Conservation (phyloP, 192 early-diverging fungal species). For the Fimicolochytrium jonesii region DNA sequence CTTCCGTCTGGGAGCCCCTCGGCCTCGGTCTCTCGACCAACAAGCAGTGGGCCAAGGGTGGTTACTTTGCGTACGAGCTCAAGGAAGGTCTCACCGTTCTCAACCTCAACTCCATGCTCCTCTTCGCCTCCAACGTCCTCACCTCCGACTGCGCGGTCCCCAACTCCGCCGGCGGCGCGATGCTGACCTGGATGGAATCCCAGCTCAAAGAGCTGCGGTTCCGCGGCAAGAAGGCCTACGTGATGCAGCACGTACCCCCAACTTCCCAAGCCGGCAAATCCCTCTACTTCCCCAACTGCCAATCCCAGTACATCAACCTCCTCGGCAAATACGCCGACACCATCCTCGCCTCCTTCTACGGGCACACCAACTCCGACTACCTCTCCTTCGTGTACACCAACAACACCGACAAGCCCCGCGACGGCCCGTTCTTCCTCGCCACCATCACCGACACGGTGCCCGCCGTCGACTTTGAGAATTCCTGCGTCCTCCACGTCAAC, state of each 20-base stretch:
- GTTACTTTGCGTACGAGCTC: conserved; percentile 26
- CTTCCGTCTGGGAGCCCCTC: conserved; percentile 21
- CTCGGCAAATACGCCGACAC: conserved; percentile 16
- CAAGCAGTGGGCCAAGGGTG: conserved; percentile 12
- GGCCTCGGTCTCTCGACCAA: conserved; percentile 15
- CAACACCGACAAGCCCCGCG: conserved; percentile 3
- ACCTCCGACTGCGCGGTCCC: conserved; percentile 16
- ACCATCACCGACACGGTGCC: conserved; percentile 11
- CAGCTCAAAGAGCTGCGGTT: neutral
- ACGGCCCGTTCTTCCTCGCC: conserved; percentile 8
- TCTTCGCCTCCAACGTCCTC: conserved; percentile 23
- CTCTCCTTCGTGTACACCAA: conserved; percentile 25
- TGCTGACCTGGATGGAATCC: conserved; percentile 21
- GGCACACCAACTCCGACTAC: conserved; percentile 29
- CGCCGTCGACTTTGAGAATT: conserved; percentile 8
- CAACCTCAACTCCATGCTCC: conserved; percentile 29
- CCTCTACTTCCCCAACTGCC: conserved; percentile 13
- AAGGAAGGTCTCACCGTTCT: conserved; percentile 17
- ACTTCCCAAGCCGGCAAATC: neutral
- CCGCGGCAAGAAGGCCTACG: conserved; percentile 12
- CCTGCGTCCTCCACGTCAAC: conserved; percentile 14
- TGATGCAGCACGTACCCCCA: conserved; percentile 22
- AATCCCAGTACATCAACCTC: conserved; percentile 14
- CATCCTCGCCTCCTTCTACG: conserved; percentile 22
- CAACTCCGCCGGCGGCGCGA: conserved; percentile 9